A percentile compares a stretch with the other conserved stretches of the same genome.
Evolutionary conservation across 768 basidiomycete genomes (phyloP).

Genomic region (Leucocoprinus leucothites): DNA sequence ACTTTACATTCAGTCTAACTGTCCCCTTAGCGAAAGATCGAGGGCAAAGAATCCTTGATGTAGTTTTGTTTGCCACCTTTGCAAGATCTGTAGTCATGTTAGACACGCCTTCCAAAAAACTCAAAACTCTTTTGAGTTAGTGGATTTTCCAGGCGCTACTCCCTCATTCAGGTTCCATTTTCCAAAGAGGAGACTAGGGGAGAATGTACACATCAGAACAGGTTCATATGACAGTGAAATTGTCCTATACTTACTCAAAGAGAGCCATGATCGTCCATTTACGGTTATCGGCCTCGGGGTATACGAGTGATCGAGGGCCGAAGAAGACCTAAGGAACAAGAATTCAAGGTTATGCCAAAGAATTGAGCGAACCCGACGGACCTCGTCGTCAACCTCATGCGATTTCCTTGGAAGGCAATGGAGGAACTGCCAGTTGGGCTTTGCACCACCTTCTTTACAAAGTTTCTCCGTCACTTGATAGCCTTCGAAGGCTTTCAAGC

Average conservation of each 20-base stretch:
- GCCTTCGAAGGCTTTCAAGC: slow-evolving; percentile 82
- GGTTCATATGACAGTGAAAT: slow-evolving; percentile 9
- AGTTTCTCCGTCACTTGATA: slow-evolving; percentile 93
- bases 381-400: slow-evolving; percentile 95
- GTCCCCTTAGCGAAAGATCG: too few species aligned
- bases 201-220: slow-evolving; percentile 17
- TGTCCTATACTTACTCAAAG: slow-evolving; percentile 78
- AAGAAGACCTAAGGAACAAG: slow-evolving; percentile 72
- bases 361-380: slow-evolving; percentile 19
- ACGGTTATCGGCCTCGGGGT: slow-evolving; percentile 93
- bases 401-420: slow-evolving; percentile 94
- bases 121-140: too few species aligned
- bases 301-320: slow-evolving; percentile 86
- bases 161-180: slow-evolving; percentile 41
- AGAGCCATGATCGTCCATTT: slow-evolving; percentile 95
- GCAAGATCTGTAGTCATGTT: too few species aligned
- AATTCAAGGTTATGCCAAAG: background rate
- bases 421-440: slow-evolving; percentile 89
- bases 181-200: slow-evolving; percentile 39
- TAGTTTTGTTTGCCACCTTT: too few species aligned
- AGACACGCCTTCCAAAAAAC: too few species aligned
- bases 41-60: too few species aligned
- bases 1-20: too few species aligned
- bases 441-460: slow-evolving; percentile 77
- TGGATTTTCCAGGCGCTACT: too few species aligned